phyloP scores from a whole-genome alignment of 768 basidiomycete genomes.

The Podaxis carcinomalis region DNA sequence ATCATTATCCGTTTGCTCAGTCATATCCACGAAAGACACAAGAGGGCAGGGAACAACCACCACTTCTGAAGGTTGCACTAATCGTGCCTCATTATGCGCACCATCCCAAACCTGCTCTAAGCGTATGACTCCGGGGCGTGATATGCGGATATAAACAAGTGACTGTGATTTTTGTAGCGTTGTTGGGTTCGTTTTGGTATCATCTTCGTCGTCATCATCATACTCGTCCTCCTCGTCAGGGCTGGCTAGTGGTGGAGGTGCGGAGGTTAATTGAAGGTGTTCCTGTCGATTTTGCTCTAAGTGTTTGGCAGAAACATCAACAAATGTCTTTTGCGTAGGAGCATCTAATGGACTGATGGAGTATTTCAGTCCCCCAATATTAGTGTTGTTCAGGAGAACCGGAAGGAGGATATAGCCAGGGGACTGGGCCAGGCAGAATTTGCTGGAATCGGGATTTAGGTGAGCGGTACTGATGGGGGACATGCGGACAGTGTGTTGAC shows the following conservation, averaged over 20 bases:
- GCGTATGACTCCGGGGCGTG: conserved; percentile 69
- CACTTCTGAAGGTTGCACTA: conserved; percentile 56
- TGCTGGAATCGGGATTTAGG: conserved; percentile 70
- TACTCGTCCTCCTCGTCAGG: conserved; percentile 75
- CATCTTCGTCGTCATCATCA: conserved; percentile 49
- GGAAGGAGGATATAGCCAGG: conserved; percentile 65
- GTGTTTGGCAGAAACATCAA: conserved; percentile 53
- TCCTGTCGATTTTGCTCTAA: conserved; percentile 61
- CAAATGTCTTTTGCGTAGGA: conserved; percentile 30
- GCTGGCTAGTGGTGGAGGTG: conserved; percentile 35
- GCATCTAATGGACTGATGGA: conserved; percentile 63
- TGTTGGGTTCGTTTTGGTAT: conserved; percentile 27
- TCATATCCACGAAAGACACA: conserved; percentile 57
- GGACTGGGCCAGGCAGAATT: conserved; percentile 66
- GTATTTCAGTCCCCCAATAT: conserved; percentile 67
- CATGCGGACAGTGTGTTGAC: conserved; percentile 89
- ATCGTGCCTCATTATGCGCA: conserved; percentile 66
- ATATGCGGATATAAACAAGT: conserved; percentile 65
- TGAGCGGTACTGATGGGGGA: conserved; percentile 92
- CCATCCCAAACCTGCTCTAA: conserved; percentile 72
- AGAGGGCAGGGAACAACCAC: conserved; percentile 80
- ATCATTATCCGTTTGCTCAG: conserved; percentile 25
- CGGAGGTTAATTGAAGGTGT: conserved; percentile 38
- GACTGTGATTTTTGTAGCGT: conserved; percentile 70
- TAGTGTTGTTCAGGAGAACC: conserved; percentile 86